A percentile compares a stretch with the other conserved stretches of the same genome.
Evolutionary conservation across 202 grass and related monocot genomes (phyloP).

Genomic region (Schoenoplectus tabernaemontani): DNA sequence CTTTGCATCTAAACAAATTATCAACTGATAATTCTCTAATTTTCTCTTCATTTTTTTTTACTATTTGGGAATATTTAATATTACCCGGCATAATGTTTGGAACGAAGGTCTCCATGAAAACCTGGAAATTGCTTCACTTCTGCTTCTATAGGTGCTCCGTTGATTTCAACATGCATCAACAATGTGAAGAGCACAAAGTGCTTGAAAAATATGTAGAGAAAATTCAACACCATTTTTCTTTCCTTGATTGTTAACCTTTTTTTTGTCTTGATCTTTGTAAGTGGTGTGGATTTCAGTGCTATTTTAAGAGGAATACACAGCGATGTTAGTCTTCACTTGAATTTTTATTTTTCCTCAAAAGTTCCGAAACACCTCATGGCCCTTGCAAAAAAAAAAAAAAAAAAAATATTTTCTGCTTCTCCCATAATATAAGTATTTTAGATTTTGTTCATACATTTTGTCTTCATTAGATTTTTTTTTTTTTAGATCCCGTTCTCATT

Average conservation of each 20-base stretch:
- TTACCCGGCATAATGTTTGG: neutral
- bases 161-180: neutral
- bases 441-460: neutral
- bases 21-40: no score
- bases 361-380: no score
- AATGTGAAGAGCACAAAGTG: neutral
- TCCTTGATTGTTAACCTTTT: neutral
- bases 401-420: neutral
- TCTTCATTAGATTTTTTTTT: neutral
- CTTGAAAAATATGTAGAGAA: neutral
- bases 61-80: neutral
- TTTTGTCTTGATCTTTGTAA: neutral
- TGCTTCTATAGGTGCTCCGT: slow-evolving; percentile 16
- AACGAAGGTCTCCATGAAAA: slow-evolving; percentile 2
- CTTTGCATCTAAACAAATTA: no score
- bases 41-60: no score
- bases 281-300: neutral
- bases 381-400: no score
- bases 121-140: slow-evolving; percentile 33
- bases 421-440: neutral
- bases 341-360: no score
- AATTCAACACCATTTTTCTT: neutral
- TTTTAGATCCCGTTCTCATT: no score
- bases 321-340: no score
- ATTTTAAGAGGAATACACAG: neutral